phyloP scores from a whole-genome alignment of 768 basidiomycete genomes.

The Lactarius pseudohatsudake region DNA sequence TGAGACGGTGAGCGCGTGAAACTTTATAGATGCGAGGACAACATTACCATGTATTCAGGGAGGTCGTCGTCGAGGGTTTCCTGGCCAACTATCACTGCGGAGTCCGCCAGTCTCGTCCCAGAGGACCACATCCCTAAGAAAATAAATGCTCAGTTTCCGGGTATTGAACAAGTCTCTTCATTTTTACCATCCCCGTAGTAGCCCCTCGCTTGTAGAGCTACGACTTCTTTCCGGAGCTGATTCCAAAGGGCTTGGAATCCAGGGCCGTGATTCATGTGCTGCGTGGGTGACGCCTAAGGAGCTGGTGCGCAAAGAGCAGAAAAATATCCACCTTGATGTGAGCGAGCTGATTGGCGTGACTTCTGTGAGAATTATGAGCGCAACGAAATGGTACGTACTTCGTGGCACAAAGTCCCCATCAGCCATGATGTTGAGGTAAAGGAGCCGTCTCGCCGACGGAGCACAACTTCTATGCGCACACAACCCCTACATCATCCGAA shows the following conservation, averaged over 20 bases:
- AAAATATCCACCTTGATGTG: constrained; percentile 64
- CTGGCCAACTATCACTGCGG: constrained; percentile 50
- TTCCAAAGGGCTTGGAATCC: constrained; percentile 76
- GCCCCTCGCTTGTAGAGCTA: constrained; percentile 65
- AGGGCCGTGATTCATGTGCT: constrained; percentile 83
- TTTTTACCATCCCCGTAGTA: constrained; percentile 79
- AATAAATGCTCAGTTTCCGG: constrained; percentile 1
- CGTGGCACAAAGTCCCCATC: constrained; percentile 80
- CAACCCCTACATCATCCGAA: not conserved
- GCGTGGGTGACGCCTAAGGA: constrained; percentile 5
- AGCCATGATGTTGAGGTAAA: constrained; percentile 66
- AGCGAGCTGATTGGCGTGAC: constrained; percentile 54
- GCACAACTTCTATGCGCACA: constrained; percentile 62
- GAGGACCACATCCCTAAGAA: constrained; percentile 77
- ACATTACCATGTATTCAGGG: constrained; percentile 74
- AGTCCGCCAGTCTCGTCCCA: constrained; percentile 68
- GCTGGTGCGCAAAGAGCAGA: not conserved
- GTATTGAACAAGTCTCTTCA: not conserved
- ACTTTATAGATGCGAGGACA: not conserved
- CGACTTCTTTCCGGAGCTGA: constrained; percentile 62
- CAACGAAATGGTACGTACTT: constrained; percentile 48
- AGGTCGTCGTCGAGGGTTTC: constrained; percentile 56
- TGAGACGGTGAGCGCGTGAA: constrained; percentile 4
- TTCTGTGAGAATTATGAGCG: not conserved
- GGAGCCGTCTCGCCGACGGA: constrained; percentile 58